phyloP scores from a whole-genome alignment of 2,329 filamentous ascomycete species.

The Gyromitra esculenta region DNA sequence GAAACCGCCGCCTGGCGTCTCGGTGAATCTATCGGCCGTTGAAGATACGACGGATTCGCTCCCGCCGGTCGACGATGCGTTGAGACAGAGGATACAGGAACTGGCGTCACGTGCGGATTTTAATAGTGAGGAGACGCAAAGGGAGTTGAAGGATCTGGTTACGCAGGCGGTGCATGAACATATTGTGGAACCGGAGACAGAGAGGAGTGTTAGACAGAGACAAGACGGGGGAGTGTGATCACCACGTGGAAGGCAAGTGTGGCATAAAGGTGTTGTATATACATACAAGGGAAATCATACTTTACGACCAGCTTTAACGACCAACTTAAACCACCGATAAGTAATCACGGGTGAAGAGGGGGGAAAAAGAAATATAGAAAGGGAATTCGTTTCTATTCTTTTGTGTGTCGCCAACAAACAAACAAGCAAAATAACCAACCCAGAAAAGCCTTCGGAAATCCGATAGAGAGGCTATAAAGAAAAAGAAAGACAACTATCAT shows the following conservation, averaged over 20 bases:
- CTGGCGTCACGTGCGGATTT: conserved; percentile 86
- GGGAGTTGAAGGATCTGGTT: conserved; percentile 78
- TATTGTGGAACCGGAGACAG: conserved; percentile 66
- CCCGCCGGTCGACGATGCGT: conserved; percentile 78
- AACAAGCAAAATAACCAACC: background rate
- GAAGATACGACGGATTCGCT: conserved; percentile 69
- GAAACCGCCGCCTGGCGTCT: conserved; percentile 77
- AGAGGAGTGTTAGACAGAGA: conserved; percentile 72
- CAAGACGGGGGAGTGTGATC: conserved; percentile 60
- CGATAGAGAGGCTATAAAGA: conserved; percentile 6
- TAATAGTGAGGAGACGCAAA: conserved; percentile 80
- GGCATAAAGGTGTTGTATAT: conserved; percentile 23
- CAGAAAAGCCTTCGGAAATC: conserved; percentile 54
- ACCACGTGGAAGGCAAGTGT: background rate
- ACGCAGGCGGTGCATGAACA: conserved; percentile 79
- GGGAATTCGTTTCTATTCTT: conserved; percentile 22
- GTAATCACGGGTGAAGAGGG: background rate
- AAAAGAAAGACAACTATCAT: conserved; percentile 7
- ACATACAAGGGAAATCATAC: conserved; percentile 30
- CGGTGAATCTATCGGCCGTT: conserved; percentile 80
- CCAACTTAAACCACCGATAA: background rate
- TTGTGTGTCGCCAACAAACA: conserved; percentile 23
- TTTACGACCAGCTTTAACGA: conserved; percentile 3
- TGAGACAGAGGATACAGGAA: conserved; percentile 86
- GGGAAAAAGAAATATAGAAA: conserved; percentile 16